Evolutionary conservation across 2,329 filamentous ascomycete species (phyloP), one percentile per base, ranked within the genome.

Genomic region (Ophiocordyceps camponoti-leonardi): DNA sequence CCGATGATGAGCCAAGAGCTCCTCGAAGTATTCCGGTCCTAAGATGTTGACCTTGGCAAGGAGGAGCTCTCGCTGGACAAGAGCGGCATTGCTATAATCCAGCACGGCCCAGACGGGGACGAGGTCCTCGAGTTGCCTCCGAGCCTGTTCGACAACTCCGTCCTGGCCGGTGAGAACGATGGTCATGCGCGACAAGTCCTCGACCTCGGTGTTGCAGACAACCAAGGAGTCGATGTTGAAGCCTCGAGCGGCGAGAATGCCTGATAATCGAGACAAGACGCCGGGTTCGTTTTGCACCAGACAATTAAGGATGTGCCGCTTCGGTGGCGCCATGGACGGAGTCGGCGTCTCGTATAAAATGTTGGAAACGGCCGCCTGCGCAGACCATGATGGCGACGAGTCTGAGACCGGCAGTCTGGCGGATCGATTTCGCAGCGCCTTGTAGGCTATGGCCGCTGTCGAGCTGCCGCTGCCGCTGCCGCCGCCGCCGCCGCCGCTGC

Each of bases 191-290:
- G 86, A 94, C 45, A 98, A 73, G 58, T 98, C 92, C 56, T 90
- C 85, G 23, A 98, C 88, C 67, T 98, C 92, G 50, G 92, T 98
- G 66, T 85, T 92, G 72, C 92, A 98, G 49, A 98, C 92, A 46
- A 98, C 92, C 51, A 98, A 72, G 46, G 85, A 94, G 73, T 98
- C 92, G 58, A 98, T 98, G 71, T 98, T 98, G 79, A 98, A 98
- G 52, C 92, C 92, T 48, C 92, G 79, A 41, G 92, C 92, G 13
- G 92, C 92, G 31, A 98, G 73, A 59, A 98, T 96, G 46, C 92
- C 92, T 1, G 92, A 96, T 11, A 98, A 86, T 49, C 92, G 87
- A 45, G 90, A 96, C 48, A 98, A 73, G 47, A 98, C 92, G 68
- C 92, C 92, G 13, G 92, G 92, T 71, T 98, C 92, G 68, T 98